Base-by-base conservation (phyloP, 2,329 filamentous ascomycete genomes). In the Anthostomella pinea region DNA sequence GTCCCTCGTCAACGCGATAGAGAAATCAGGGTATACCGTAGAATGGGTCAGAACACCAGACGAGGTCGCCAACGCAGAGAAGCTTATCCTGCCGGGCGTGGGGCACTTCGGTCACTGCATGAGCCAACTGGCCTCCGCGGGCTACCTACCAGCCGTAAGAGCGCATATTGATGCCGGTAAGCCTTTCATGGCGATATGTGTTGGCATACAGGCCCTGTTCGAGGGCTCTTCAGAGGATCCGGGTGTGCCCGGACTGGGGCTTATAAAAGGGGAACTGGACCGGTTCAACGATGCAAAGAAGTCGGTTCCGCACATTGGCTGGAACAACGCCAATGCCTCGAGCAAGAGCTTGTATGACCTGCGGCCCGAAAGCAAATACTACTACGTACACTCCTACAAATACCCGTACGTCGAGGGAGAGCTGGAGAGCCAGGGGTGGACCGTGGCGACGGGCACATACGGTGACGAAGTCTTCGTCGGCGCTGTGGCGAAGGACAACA, bases 21-120 rank as follows among this genome's bases (percentile, higher is more conserved):
- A 98, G 65, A 95, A 93, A 66, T 77, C 91, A 41, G 93, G 93
- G 44, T 97, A 91, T 63, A 78, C 86, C 28, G 87, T 98, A 30
- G 86, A 93, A 69, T 97, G 91, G 93, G 75, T 98, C 51, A 84
- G 76, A 54, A 81, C 81, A 21, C 93, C 93, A 4, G 81, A 85
- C 52, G 89, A 97, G 64, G 80, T 98, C 36, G 69, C 80, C 45
- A 81, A 83, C 53, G 93, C 91, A 50, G 87, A 95, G 84, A 94
- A 83, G 77, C 79, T 98, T 54, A 96, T 98, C 49, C 78, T 98
- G 17, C 93, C 93, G 5, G 93, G 93, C 42, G 93, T 98, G 45
- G 93, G 93, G 53, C 91, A 98, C 72, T 98, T 97, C 57, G 93
- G 93, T 43, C 89, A 98, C 72, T 98, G 93, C 65, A 73, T 97